Evolutionary conservation across 306 rosid species (phyloP).

Genomic region (Pterocarpus macrocarpus): DNA sequence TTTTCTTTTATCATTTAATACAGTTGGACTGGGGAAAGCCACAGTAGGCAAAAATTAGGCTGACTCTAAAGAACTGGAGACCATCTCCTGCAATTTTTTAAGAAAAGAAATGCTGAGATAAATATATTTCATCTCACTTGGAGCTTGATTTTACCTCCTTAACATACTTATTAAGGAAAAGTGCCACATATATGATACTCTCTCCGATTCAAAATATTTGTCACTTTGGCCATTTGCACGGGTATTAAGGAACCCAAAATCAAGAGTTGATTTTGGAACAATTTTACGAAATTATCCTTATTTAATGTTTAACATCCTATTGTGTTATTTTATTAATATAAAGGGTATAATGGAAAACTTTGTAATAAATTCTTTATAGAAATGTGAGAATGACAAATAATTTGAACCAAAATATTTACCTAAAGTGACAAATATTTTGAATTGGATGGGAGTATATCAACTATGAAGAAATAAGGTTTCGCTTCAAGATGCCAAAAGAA

Average conservation of each 20-base stretch:
- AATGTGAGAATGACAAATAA: no score
- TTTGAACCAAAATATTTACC: no score
- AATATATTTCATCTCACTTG: conserved; percentile 8
- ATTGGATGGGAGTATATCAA: not conserved
- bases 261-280: no score
- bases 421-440: no score
- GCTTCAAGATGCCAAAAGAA: not conserved
- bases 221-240: no score
- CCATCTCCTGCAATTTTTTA: not conserved
- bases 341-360: no score
- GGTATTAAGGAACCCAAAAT: no score
- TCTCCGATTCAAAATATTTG: no score
- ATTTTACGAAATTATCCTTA: no score
- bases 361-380: no score
- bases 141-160: conserved; percentile 11
- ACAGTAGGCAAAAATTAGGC: conserved; percentile 15
- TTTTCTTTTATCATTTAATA: not conserved
- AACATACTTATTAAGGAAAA: not conserved
- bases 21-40: not conserved
- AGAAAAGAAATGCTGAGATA: not conserved
- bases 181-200: not conserved
- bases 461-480: not conserved
- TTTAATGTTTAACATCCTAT: no score
- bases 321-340: no score
- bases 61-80: not conserved